Base-by-base conservation (phyloP, 2,329 filamentous ascomycete species). In the Colletotrichum agaves region DNA sequence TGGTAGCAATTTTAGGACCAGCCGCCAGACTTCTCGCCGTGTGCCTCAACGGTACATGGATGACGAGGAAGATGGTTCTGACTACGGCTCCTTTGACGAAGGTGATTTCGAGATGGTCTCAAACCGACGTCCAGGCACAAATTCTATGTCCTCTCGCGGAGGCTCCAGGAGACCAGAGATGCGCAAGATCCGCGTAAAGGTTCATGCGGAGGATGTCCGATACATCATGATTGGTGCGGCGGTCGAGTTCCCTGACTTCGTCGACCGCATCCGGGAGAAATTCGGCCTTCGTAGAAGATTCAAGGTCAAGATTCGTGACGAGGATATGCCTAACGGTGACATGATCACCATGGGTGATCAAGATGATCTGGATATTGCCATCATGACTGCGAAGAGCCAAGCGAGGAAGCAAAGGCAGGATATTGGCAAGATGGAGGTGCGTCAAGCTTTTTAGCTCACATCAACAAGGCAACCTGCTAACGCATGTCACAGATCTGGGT, bases 261-360 rank as follows among this genome's bases (percentile, higher is more conserved):
- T 91, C 44, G 89, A 91, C 69, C 90, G 90, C 68, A 92, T 99
- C 67, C 87, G 91, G 52, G 91, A 94, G 70, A 99, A 99, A 80
- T 97, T 98, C 75, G 90, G 87, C 13, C 84, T 98, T 63, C 83
- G 87, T 62, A 82, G 90, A 69, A 88, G 88, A 64, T 95, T 98
- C 82, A 97, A 94, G 85, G 91, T 98, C 79, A 96, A 96, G 83
- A 88, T 94, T 73, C 88, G 87, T 74, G 93, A 97, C 71, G 96
- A 98, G 73, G 91, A 93, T 72, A 79, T 83, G 68, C 87, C 87
- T 0, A 85, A 91, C 62, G 92, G 91, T 3, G 95, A 98, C 75
- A 95, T 98, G 92, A 97, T 99, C 75, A 98, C 95, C 35, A 91
- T 99, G 88, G 94, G 92, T 33, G 96, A 99, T 78, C 93, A 98